Percentiles rank a stretch among this genome's conserved stretches.
Evolutionary conservation across 495 filamentous ascomycete species (phyloP).

Genomic region (Annulohypoxylon nitens): DNA sequence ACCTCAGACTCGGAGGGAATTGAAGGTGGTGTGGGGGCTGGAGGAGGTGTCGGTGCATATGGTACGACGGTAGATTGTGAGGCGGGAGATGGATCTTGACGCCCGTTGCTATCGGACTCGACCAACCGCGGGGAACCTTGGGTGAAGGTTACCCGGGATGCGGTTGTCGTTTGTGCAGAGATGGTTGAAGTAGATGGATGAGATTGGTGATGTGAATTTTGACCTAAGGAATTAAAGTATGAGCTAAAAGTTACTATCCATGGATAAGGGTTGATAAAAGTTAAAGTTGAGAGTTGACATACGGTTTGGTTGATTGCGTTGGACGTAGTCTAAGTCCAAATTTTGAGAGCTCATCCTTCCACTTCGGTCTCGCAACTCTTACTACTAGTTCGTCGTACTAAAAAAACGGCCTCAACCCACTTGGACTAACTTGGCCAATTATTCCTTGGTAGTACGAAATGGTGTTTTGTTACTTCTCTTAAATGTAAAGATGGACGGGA

Average conservation of each 20-base stretch:
- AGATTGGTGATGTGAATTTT: conserved; percentile 17
- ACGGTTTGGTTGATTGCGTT: conserved; percentile 24
- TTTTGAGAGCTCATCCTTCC: conserved; percentile 36
- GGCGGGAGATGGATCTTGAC: conserved; percentile 33
- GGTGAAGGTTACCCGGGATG: conserved; percentile 41
- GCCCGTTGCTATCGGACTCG: conserved; percentile 14
- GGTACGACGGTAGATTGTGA: conserved; percentile 49
- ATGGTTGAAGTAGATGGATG: conserved; percentile 13
- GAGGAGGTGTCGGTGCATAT: conserved; percentile 51
- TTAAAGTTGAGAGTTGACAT: conserved; percentile 14
- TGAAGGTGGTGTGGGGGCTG: conserved; percentile 50
- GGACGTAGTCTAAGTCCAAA: conserved; percentile 23
- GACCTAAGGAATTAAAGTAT: conserved; percentile 27
- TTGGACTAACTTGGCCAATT: conserved; percentile 42
- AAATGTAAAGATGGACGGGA: conserved; percentile 26
- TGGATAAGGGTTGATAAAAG: background rate
- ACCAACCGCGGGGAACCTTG: conserved; percentile 33
- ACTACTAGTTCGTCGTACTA: conserved; percentile 15
- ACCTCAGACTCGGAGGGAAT: conserved; percentile 53
- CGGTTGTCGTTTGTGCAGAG: conserved; percentile 24
- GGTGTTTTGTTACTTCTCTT: conserved; percentile 1
- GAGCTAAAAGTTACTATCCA: conserved; percentile 15
- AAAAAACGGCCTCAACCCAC: conserved; percentile 34
- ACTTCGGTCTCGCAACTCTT: background rate
- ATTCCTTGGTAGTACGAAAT: conserved; percentile 36